A percentile compares a stretch with the other conserved stretches of the same genome.
Conservation (phyloP, 768 basidiomycete genomes). For the Hemileccinum rubropunctum region DNA sequence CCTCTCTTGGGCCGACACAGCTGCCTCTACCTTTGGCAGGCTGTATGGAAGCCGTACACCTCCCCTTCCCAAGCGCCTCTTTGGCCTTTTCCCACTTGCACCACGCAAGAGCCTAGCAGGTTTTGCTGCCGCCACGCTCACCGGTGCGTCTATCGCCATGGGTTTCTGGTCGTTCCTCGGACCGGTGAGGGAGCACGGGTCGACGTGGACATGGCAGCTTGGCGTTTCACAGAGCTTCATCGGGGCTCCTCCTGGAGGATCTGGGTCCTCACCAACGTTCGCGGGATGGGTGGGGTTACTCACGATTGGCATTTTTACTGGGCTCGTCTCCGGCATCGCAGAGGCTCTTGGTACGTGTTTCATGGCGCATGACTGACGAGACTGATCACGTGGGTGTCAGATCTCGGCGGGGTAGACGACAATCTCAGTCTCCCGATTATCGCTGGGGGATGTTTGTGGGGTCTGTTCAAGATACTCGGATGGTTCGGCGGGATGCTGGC, state of each 20-base stretch:
- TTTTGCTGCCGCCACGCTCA: slow-evolving; percentile 73
- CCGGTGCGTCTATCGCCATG: slow-evolving; percentile 62
- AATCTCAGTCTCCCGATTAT: slow-evolving; percentile 89
- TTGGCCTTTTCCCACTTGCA: slow-evolving; percentile 61
- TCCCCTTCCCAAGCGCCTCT: slow-evolving; percentile 49
- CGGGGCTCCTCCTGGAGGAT: not conserved
- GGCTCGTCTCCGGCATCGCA: slow-evolving; percentile 79
- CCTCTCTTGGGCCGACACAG: slow-evolving; percentile 94
- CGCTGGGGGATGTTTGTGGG: slow-evolving; percentile 71
- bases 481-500: slow-evolving; percentile 29
- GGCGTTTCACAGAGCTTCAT: slow-evolving; percentile 41
- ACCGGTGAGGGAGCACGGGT: slow-evolving; percentile 40
- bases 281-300: slow-evolving; percentile 45
- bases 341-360: slow-evolving; percentile 77
- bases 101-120: slow-evolving; percentile 84
- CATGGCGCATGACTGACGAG: slow-evolving; percentile 4
- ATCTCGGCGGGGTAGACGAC: slow-evolving; percentile 83
- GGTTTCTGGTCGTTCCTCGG: slow-evolving; percentile 72
- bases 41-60: slow-evolving; percentile 72
- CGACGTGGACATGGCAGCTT: slow-evolving; percentile 57
- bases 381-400: slow-evolving; percentile 36
- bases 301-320: slow-evolving; percentile 60
- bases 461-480: slow-evolving; percentile 43
- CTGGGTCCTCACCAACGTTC: slow-evolving; percentile 6
- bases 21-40: slow-evolving; percentile 91